Conservation (phyloP, 345 rosid species). For the Rubroshorea leprosula region DNA sequence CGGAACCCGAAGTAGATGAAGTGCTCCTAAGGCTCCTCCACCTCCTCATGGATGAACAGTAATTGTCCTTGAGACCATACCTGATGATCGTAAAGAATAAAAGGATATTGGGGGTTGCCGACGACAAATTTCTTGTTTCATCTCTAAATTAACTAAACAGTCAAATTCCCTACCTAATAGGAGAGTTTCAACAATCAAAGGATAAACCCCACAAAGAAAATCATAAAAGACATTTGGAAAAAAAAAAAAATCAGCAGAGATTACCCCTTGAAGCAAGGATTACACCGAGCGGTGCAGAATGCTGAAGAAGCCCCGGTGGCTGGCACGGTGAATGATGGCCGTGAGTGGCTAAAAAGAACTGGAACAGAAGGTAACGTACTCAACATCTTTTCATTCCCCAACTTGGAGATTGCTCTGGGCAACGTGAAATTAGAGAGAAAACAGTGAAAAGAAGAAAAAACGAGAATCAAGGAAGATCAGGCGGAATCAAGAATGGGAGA, state of each 20-base stretch:
- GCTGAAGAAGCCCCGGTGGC: slow-evolving; percentile 26
- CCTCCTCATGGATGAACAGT: slow-evolving; percentile 28
- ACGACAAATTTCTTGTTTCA: slow-evolving; percentile 35
- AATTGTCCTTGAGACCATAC: slow-evolving; percentile 48
- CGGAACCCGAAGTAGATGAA: slow-evolving; percentile 45
- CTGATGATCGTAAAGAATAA: slow-evolving; percentile 76
- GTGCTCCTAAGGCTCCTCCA: slow-evolving; percentile 36
- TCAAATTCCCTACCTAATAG: slow-evolving; percentile 3
- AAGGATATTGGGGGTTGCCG: slow-evolving; percentile 37
- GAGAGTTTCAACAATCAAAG: slow-evolving; percentile 16
- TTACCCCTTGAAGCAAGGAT: slow-evolving; percentile 30
- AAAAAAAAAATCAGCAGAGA: slow-evolving; percentile 2
- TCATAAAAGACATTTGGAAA: background rate
- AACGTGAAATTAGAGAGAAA: slow-evolving; percentile 12
- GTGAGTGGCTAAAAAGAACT: slow-evolving; percentile 12
- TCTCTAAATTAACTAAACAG: slow-evolving; percentile 20
- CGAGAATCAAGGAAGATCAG: slow-evolving; percentile 13
- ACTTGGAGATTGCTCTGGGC: slow-evolving; percentile 8
- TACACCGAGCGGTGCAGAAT: slow-evolving; percentile 16
- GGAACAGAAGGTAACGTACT: slow-evolving; percentile 22
- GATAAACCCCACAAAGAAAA: slow-evolving; percentile 5
- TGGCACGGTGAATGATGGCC: slow-evolving; percentile 13
- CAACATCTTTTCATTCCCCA: slow-evolving; percentile 19
- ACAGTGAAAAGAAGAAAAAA: background rate
- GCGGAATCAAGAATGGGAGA: slow-evolving; percentile 12